Base-by-base conservation (phyloP, 2,329 filamentous ascomycete genomes). In the Fusarium multiceps region DNA sequence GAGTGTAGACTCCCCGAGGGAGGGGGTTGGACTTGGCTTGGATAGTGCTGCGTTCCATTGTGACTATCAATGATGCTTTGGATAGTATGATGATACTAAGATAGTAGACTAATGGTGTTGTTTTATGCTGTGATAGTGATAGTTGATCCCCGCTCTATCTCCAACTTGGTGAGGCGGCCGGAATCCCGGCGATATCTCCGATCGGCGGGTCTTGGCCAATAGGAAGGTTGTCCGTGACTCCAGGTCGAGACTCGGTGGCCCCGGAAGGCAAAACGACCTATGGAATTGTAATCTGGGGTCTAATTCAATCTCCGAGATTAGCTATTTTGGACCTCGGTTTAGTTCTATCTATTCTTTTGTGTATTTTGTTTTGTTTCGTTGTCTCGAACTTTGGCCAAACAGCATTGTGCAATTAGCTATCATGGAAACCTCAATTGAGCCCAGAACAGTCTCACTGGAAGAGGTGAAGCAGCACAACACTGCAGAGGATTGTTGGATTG, bases 401-500 rank as follows among this genome's bases (percentile, higher is more conserved):
- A 16, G 3, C 9, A 10, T 18, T 16, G 27, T 34, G 3, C 21
- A 42, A 21, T 41, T 28, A 8, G 7, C 23, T n/a, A 25, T 25
- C 21, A 71, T 71, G 72, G 68, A 67, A 13, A 55, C 63, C 5
- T 20, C 56, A 50, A 27, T 54, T 8, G 37, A 40, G 21, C 46
- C 66, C 8, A 65, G 54, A 20, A 51, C 14, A 20, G 30, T 71
- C 8, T 72, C 72, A 2, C 42, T 78, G 10, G 66, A 60, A 18
- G 81, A 86, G 50, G 76, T 89, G 40, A 81, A 78, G 14, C 77
- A 77, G 55, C 87, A 89, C 73, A 85, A 82, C 57, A 81, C 14
- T 72, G 80, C 34, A 73, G 82, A 55, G 78, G 75, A 89, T 69
- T 85, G 87, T 72, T 93, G 91, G 91, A 86, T 92, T 62, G 89